Evolutionary conservation across 305 asterid genomes (phyloP).

Genomic region (Fraxinus velutina): DNA sequence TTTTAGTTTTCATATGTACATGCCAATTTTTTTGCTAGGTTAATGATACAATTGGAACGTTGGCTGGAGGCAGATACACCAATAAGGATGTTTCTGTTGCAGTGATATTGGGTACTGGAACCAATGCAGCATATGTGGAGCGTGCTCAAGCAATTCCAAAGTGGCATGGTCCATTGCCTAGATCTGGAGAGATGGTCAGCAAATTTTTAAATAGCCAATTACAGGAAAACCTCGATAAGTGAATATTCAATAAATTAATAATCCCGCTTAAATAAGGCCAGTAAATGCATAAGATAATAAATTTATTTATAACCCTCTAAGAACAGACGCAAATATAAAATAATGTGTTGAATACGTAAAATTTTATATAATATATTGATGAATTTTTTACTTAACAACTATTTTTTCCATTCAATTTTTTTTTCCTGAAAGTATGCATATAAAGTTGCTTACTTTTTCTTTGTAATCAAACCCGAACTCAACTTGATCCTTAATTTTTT

Average conservation of each 20-base stretch:
- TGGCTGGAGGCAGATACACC: slow-evolving; percentile 77
- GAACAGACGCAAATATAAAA: neutral
- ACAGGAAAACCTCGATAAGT: neutral
- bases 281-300: neutral
- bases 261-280: neutral
- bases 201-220: slow-evolving; percentile 6
- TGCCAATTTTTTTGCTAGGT: slow-evolving; percentile 42
- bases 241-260: neutral
- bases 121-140: slow-evolving; percentile 88
- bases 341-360: neutral
- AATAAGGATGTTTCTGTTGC: slow-evolving; percentile 62
- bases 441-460: neutral
- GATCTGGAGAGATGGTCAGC: slow-evolving; percentile 84
- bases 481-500: neutral
- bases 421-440: neutral
- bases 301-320: neutral
- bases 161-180: slow-evolving; percentile 86
- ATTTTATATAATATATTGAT: neutral
- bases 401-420: neutral
- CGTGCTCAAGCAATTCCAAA: slow-evolving; percentile 90
- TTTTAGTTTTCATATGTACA: neutral
- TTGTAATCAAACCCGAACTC: neutral
- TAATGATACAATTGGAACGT: slow-evolving; percentile 83
- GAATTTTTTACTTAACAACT: neutral
- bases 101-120: slow-evolving; percentile 87